phyloP scores from a whole-genome alignment of 345 rosid genomes.

The Salix caprea region DNA sequence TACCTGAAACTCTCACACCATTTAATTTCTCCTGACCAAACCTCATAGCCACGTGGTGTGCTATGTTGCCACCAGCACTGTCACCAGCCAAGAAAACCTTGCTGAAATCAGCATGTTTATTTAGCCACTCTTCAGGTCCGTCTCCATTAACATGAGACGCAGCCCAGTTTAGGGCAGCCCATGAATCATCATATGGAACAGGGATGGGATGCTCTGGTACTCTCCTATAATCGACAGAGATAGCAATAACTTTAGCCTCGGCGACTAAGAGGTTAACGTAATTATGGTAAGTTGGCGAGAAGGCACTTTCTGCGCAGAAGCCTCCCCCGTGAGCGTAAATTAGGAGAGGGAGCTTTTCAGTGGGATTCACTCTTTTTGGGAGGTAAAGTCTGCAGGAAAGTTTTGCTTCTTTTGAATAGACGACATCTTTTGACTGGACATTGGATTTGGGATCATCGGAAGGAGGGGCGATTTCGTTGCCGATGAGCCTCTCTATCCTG shows the following conservation, averaged over 20 bases:
- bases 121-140: slow-evolving; percentile 35
- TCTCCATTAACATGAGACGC: slow-evolving; percentile 11
- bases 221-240: slow-evolving; percentile 20
- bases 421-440: slow-evolving; percentile 7
- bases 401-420: background rate
- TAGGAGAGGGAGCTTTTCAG: slow-evolving; percentile 16
- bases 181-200: slow-evolving; percentile 21
- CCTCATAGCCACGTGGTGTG: slow-evolving; percentile 23
- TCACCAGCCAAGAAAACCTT: slow-evolving; percentile 36
- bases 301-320: slow-evolving; percentile 15
- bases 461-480: slow-evolving; percentile 5
- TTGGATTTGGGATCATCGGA: background rate
- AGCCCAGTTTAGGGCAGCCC: slow-evolving; percentile 22
- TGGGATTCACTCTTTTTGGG: background rate
- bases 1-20: slow-evolving; percentile 5
- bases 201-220: slow-evolving; percentile 24
- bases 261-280: slow-evolving; percentile 8
- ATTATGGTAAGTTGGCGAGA: slow-evolving; percentile 16
- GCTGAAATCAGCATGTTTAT: slow-evolving; percentile 24
- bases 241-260: slow-evolving; percentile 13
- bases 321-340: slow-evolving; percentile 24
- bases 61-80: slow-evolving; percentile 38
- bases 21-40: background rate
- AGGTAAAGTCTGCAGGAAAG: slow-evolving; percentile 12
- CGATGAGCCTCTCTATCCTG: slow-evolving; percentile 7